phyloP scores from a whole-genome alignment of 192 early-diverging fungal species.

The Chytriomyces sp. region DNA sequence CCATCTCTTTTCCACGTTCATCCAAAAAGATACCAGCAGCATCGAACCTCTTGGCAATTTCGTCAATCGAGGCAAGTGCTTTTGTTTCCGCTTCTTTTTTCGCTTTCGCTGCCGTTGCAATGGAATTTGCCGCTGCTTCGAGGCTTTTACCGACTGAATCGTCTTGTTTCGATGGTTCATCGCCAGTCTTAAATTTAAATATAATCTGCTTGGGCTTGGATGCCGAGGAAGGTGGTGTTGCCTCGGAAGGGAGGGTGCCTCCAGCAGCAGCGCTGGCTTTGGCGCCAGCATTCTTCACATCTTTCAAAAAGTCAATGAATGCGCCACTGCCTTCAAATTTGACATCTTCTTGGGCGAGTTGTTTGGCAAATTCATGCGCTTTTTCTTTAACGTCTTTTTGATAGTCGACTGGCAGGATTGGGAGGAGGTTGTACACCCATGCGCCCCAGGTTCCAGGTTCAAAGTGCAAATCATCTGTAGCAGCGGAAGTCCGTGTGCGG shows the following conservation, averaged over 20 bases:
- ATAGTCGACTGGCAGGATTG: too few species aligned
- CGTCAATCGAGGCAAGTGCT: background rate
- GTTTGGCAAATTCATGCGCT: background rate
- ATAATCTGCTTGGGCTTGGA: background rate
- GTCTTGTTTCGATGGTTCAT: background rate
- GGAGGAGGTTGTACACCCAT: too few species aligned
- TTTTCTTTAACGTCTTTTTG: constrained; percentile 11
- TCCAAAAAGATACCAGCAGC: background rate
- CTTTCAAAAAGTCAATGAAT: constrained; percentile 15
- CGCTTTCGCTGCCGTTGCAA: too few species aligned
- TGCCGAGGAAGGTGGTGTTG: background rate
- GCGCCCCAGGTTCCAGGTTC: too few species aligned
- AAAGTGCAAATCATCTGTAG: too few species aligned
- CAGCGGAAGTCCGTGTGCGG: too few species aligned
- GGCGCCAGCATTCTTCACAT: constrained; percentile 12
- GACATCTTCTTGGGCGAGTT: constrained; percentile 16
- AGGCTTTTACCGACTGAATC: background rate
- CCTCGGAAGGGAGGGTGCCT: background rate
- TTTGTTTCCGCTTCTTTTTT: too few species aligned
- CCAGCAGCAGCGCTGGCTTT: background rate
- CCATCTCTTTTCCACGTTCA: background rate
- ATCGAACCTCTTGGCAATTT: background rate
- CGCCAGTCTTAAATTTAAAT: background rate
- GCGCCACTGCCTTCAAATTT: constrained; percentile 2
- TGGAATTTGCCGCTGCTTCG: background rate